Evolutionary conservation across 257 asterid species (phyloP).

Genomic region (Euphrasia confusa): DNA sequence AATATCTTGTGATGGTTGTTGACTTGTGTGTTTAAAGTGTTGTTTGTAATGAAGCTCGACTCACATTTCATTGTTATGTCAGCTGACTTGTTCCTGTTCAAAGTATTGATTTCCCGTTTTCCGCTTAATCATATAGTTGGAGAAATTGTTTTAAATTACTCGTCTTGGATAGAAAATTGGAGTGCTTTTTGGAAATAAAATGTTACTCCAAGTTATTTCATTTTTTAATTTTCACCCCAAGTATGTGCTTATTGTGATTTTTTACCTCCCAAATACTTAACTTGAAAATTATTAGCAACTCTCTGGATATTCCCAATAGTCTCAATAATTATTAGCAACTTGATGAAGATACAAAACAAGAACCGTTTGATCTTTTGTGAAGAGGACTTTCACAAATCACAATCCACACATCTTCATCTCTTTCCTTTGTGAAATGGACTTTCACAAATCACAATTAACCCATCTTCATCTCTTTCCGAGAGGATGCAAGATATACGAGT

Average conservation of each 20-base stretch:
- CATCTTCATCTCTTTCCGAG: constrained; percentile 47
- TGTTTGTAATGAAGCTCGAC: not conserved
- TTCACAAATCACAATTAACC: constrained; percentile 37
- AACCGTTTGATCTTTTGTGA: constrained; percentile 25
- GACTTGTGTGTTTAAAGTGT: not conserved
- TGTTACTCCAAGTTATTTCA: too few relatives aligned
- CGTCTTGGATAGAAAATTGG: too few relatives aligned
- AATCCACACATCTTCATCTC: constrained; percentile 52
- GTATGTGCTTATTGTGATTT: too few relatives aligned
- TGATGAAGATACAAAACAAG: constrained; percentile 20
- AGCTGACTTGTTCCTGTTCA: not conserved
- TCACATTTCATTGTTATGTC: not conserved
- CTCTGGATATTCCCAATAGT: constrained; percentile 4
- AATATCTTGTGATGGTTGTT: not conserved
- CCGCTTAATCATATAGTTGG: not conserved
- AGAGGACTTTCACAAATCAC: constrained; percentile 32
- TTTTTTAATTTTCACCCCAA: too few relatives aligned
- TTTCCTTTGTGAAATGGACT: constrained; percentile 33
- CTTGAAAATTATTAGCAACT: too few relatives aligned
- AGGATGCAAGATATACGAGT: constrained; percentile 51
- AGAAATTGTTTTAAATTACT: not conserved
- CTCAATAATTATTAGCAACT: too few relatives aligned
- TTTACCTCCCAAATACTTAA: too few relatives aligned
- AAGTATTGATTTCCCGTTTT: not conserved
- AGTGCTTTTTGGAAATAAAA: too few relatives aligned